Base-by-base conservation (phyloP, 2,329 filamentous ascomycete genomes). In the Alternaria solani region DNA sequence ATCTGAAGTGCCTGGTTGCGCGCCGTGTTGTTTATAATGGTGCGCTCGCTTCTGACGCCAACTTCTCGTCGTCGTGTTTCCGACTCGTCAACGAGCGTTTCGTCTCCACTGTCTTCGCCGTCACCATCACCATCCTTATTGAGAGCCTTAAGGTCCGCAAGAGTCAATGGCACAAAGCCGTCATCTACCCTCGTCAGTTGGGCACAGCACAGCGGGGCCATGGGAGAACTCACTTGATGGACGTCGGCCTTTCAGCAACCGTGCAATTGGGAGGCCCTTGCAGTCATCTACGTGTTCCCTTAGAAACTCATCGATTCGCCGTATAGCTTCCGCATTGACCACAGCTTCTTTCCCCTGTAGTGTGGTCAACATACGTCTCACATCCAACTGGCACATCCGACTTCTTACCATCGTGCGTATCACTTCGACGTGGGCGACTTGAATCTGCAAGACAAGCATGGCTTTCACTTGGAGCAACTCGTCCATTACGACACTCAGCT, bases 341-440 rank as follows among this genome's bases (percentile, higher is more conserved):
- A 65, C 59, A 5, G 65, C 34, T 47, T 61, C 38, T 48, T 59
- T 57, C 16, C 54, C 20, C 20, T 23, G 20, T 4, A 23, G 20
- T 23, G 20, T 23, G 20, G 20, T 23, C 20, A 23, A 4, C 4
- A 23, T 23, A 23, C 4, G 20, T 23, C 20, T 23, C 20, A 23
- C 20, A 23, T 23, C 20, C 20, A 23, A 23, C 20, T 23, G 20
- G 20, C 20, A 23, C 20, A 23, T 4, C 20, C 20, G 20, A 23
- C 20, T 23, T 23, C 20, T 23, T 23, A 23, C 20, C 18, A 61
- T 60, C 30, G 30, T 53, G 46, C 57, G 60, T 36, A 63, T 62
- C 41, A 70, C 59, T 16, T 62, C 66, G 0, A 70, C 61, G 43
- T 66, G 59, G n/a, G 66, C 62, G 26, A 68, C 55, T 30, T 67